A percentile compares a stretch with the other conserved stretches of the same genome.
Conservation (phyloP, 208 protist species). For the Crithidia fasciculata region DNA sequence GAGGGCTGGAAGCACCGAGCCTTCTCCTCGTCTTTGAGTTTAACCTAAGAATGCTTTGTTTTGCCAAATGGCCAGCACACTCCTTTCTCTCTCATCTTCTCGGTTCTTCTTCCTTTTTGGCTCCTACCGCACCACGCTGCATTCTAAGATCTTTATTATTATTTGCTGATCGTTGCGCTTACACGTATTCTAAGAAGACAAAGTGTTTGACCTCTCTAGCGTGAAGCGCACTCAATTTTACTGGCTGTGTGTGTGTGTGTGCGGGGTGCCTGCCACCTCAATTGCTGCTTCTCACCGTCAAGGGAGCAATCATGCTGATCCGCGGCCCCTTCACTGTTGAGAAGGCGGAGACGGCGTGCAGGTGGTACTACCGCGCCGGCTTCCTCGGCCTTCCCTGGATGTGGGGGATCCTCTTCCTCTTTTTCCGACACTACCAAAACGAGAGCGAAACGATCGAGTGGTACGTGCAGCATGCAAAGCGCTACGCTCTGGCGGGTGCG, state of each 20-base stretch:
- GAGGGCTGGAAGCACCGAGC: no score
- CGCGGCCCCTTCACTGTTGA: constrained; percentile 32
- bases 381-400: constrained; percentile 39
- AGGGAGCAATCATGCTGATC: constrained; percentile 22
- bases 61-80: no score
- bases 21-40: no score
- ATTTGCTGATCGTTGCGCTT: no score
- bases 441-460: constrained; percentile 35
- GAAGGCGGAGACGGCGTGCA: constrained; percentile 28
- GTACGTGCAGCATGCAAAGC: constrained; percentile 28
- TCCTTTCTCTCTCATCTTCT: not conserved
- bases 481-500: constrained; percentile 3
- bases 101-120: not conserved
- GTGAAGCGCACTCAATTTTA: no score
- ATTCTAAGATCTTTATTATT: not conserved
- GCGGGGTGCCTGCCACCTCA: no score
- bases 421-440: constrained; percentile 30
- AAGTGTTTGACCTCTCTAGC: no score
- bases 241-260: no score
- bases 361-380: constrained; percentile 33
- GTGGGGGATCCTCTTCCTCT: constrained; percentile 31
- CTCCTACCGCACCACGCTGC: not conserved
- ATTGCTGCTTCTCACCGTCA: no score
- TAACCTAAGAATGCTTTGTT: no score
- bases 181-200: no score